Evolutionary conservation across 2,329 filamentous ascomycete species (phyloP), one percentile per base, ranked within the genome.

Genomic region (Paecilomyces fulvus): DNA sequence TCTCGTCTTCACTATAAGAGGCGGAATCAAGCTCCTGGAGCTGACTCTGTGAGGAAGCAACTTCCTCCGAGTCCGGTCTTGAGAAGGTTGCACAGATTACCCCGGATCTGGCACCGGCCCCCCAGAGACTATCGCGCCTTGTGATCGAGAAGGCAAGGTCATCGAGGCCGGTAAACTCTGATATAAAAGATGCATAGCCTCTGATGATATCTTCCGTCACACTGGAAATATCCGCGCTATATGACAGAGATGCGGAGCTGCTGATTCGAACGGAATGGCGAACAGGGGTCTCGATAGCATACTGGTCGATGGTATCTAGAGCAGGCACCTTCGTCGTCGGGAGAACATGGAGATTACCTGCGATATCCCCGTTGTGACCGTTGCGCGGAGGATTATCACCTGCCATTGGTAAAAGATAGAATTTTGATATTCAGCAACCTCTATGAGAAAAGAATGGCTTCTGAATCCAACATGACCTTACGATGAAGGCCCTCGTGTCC

Each of bases 281-380:
- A 9, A 50, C 30, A 48, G 53, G 12, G 10, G 43, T 54, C n/a
- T 61, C 55, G 12, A 61, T 56, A 12, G 54, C 60, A 58, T 67
- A 66, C 21, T 55, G 61, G 54, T 68, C 64, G 54, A 63, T 54
- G 3, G 64, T 65, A 50, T 68, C 62, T 52, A 68, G 55, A 9
- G 63, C 59, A 31, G 65, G 65, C 31, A 68, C 55, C 52, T 64
- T 68, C 23, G 65, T 67, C 14, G 64, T 54, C 1, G 65, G 65
- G 3, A 59, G 37, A 30, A 31, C 25, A n/a, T 56, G 30, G 23
- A 21, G 5, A 43, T 43, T 9, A 17, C n/a, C 37, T 17, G 14
- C 28, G 12, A 21, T 37, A 25, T n/a, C 1, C 30, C 25, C 50
- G 20, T 25, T 11, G 30, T 52, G 10, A 30, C 31, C 48, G 6